phyloP scores from a whole-genome alignment of 768 basidiomycete genomes.

The Leucogyrophana mollusca region DNA sequence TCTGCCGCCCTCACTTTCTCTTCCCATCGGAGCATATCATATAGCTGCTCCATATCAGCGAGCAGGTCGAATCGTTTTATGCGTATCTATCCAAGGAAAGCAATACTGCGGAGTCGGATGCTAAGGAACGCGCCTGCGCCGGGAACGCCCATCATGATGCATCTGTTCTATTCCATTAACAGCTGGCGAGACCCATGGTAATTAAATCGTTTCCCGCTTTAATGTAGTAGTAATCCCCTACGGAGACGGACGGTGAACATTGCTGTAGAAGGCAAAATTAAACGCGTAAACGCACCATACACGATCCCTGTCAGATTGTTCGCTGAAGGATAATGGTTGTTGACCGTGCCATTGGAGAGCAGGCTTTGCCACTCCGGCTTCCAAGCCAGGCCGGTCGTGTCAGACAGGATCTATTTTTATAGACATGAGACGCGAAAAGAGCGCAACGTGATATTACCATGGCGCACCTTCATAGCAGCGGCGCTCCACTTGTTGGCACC shows the following conservation, averaged over 20 bases:
- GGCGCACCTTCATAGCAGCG: slow-evolving; percentile 47
- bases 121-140: no score
- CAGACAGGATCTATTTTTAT: slow-evolving; percentile 39
- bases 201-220: slow-evolving; percentile 54
- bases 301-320: slow-evolving; percentile 63
- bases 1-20: no score
- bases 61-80: no score
- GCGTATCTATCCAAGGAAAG: no score
- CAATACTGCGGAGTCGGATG: no score
- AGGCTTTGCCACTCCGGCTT: slow-evolving; percentile 60
- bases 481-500: slow-evolving; percentile 40
- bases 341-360: slow-evolving; percentile 65
- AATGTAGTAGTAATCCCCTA: slow-evolving; percentile 67
- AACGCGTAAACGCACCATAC: slow-evolving; percentile 37
- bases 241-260: not conserved
- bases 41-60: no score
- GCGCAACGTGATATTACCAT: not conserved
- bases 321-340: slow-evolving; percentile 42
- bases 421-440: not conserved
- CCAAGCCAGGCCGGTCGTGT: slow-evolving; percentile 55
- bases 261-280: not conserved
- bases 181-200: slow-evolving; percentile 41
- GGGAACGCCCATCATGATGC: no score
- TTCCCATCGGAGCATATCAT: no score
- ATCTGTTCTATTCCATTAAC: slow-evolving; percentile 12